Evolutionary conservation across 176 grass and related monocot genomes (phyloP).

Genomic region (Carex parvula): DNA sequence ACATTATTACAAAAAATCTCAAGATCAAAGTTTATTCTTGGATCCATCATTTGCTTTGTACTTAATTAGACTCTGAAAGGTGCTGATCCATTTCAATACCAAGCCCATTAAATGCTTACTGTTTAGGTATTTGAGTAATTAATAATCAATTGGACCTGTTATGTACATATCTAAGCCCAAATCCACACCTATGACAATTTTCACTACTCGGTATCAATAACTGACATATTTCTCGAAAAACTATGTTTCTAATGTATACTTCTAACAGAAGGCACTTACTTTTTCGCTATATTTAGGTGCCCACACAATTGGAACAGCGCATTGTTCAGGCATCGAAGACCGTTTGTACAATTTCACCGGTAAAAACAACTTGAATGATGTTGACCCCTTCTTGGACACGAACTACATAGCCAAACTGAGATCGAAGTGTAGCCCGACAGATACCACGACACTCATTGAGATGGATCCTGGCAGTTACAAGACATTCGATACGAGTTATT

Average conservation of each 20-base stretch:
- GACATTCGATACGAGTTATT: constrained; percentile 76
- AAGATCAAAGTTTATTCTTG: neutral
- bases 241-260: neutral
- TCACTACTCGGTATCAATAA: neutral
- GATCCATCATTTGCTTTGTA: neutral
- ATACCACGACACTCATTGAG: constrained; percentile 39
- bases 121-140: too few relatives aligned
- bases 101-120: too few relatives aligned
- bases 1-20: neutral
- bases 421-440: constrained; percentile 36
- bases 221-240: neutral
- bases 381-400: constrained; percentile 49
- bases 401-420: constrained; percentile 49
- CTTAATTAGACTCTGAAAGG: neutral
- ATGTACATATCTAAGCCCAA: neutral
- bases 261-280: neutral
- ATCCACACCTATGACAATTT: neutral
- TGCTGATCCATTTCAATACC: too few relatives aligned
- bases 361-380: constrained; percentile 15
- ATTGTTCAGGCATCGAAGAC: constrained; percentile 34
- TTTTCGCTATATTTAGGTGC: constrained; percentile 25
- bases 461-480: constrained; percentile 77
- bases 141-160: neutral
- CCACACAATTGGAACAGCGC: constrained; percentile 55
- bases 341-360: constrained; percentile 66